Base-by-base conservation (phyloP, 148 eudicot genomes). In the Rhododendron ovatum region DNA sequence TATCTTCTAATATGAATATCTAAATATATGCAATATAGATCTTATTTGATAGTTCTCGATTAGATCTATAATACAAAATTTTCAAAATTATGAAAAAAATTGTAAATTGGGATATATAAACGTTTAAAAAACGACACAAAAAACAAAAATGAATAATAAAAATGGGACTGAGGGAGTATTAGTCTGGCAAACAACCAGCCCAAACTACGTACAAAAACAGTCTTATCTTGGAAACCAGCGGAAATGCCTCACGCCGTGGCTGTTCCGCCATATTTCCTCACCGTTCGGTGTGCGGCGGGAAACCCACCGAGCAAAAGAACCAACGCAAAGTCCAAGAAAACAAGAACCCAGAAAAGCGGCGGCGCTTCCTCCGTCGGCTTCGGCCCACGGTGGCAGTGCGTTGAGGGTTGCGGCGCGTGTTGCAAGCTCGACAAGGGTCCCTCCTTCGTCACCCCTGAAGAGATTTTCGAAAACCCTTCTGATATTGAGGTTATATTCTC, bases 351-450 rank as follows among this genome's bases (percentile, higher is more conserved):
- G 78, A 82, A 77, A 39, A 59, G 8, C 35, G 39, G 15, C 74
- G 81, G 50, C 78, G 57, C 82, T 78, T 7, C 83, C 43, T 20
- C 83, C 51, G 47, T 14, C 1, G 94, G 98, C 9, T 95, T 95
- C 87, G 91, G 94, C 20, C 92, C 92, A 22, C 83, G 83, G 83
- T 96, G 99, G 99, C 93, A 92, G 87, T 96, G 99, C 87, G 91
- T 94, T 9, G 75, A 93, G 87, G 86, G 81, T 6, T 96, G 99
- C 87, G 99, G 99, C 43, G 99, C 99, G 17, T 96, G 99, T 85
- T 96, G 99, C 86, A 96, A 96, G 88, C 95, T 96, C 55, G 90
- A 92, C 4, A 96, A 96, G 88, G 99, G 95, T 55, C 98, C 98
- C 51, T 50, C 88, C 45, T 96, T 95, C 88, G 94, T 95, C 22